A percentile compares a stretch with the other conserved stretches of the same genome.
These are phyloP conservation scores for Coemansia sp. DNA, from an alignment of 192 early-diverging fungal genomes.

Conservation along the genomic window DNA sequence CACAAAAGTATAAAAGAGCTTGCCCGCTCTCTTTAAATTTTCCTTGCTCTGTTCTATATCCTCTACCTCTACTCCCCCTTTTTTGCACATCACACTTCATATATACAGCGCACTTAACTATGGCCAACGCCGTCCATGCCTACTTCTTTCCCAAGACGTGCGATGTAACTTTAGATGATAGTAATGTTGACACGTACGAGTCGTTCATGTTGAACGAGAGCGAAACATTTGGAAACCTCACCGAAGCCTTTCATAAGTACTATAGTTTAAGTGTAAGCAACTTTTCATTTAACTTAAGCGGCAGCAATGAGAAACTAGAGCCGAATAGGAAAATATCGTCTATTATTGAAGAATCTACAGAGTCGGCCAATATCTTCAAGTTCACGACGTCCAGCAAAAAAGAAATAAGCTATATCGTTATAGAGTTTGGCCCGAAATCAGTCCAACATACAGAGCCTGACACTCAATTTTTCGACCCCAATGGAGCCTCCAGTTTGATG, in stretches of 20 bases:
- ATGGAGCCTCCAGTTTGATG: neutral
- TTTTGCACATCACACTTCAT: neutral
- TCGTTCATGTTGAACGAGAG: neutral
- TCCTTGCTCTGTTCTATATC: neutral
- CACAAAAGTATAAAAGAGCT: neutral
- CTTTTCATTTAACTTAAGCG: neutral
- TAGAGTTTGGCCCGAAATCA: neutral
- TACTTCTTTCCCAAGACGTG: slow-evolving; percentile 2
- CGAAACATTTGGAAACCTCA: neutral
- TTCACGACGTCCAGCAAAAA: neutral
- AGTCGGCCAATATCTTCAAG: neutral
- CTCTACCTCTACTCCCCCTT: neutral
- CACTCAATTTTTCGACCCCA: neutral
- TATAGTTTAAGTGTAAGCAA: neutral
- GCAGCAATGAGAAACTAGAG: neutral
- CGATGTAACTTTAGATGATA: neutral
- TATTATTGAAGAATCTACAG: neutral
- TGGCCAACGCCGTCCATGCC: neutral
- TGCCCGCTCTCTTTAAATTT: neutral
- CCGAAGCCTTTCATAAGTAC: neutral
- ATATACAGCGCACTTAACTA: neutral
- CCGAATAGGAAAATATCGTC: neutral
- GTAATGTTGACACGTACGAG: neutral
- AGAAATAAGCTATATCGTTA: neutral
- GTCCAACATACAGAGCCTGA: neutral